A percentile compares a stretch with the other conserved stretches of the same genome.
Conservation (phyloP, 148 eudicot genomes). For the Drosera capensis region DNA sequence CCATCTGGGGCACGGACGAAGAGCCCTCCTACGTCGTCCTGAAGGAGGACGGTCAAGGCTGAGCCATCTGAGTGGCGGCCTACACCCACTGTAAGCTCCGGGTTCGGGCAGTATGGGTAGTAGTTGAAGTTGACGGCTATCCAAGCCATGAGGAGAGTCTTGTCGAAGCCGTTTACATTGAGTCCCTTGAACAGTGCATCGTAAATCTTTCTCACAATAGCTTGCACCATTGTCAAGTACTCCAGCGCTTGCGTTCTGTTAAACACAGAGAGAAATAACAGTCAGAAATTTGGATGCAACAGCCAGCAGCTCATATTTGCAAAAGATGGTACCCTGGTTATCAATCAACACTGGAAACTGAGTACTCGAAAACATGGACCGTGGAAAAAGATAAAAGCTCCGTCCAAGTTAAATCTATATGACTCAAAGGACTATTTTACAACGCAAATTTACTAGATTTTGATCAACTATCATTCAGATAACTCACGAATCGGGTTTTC, state of each 20-base stretch:
- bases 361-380: too few species aligned
- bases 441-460: too few species aligned
- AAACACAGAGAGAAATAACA: not conserved
- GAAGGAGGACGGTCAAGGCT: constrained; percentile 16
- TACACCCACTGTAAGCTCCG: constrained; percentile 15
- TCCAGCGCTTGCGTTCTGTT: not conserved
- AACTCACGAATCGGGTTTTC: too few species aligned
- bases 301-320: too few species aligned
- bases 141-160: not conserved
- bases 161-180: not conserved
- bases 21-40: constrained; percentile 16
- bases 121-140: constrained; percentile 8
- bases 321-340: too few species aligned
- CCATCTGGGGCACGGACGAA: constrained; percentile 3
- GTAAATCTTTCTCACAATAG: not conserved
- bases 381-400: too few species aligned
- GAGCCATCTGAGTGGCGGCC: constrained; percentile 20
- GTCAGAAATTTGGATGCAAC: not conserved
- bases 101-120: constrained; percentile 16
- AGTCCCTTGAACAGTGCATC: not conserved
- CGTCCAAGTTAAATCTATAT: too few species aligned
- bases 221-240: not conserved
- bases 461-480: too few species aligned
- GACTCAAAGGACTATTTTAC: too few species aligned
- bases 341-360: too few species aligned